These are phyloP conservation scores for Candida gigantensis DNA, from an alignment of 1,139 yeast genomes.

Conservation along the genomic window DNA sequence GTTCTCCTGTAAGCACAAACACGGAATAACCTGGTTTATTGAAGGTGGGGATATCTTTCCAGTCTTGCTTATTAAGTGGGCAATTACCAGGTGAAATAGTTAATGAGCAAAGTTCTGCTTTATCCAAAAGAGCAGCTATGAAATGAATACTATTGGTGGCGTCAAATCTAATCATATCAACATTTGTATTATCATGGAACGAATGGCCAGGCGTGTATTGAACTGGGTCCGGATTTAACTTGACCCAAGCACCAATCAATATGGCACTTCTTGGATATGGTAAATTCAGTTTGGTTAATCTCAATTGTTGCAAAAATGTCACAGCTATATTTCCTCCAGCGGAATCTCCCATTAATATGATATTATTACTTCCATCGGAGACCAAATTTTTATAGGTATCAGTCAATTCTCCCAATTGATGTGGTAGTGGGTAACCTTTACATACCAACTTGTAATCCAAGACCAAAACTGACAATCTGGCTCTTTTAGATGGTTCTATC, in stretches of 20 bases:
- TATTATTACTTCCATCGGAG: constrained; percentile 26
- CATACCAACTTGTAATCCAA: constrained; percentile 43
- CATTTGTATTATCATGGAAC: constrained; percentile 31
- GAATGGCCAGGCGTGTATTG: constrained; percentile 31
- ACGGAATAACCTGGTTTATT: constrained; percentile 26
- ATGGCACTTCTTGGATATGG: constrained; percentile 35
- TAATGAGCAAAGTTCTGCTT: constrained; percentile 10
- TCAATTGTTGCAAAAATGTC: constrained; percentile 30
- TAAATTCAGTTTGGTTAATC: constrained; percentile 13
- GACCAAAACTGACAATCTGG: constrained; percentile 30
- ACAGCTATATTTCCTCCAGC: constrained; percentile 45
- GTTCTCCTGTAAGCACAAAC: constrained; percentile 41
- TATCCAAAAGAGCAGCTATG: constrained; percentile 15
- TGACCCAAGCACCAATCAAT: constrained; percentile 45
- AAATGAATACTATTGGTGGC: constrained; percentile 7
- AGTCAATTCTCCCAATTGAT: constrained; percentile 37
- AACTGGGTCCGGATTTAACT: constrained; percentile 14
- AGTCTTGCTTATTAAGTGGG: too few relatives aligned
- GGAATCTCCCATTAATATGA: constrained; percentile 41
- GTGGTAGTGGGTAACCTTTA: constrained; percentile 33
- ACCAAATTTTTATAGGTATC: constrained; percentile 31
- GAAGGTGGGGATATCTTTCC: too few relatives aligned
- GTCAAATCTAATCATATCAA: constrained; percentile 32
- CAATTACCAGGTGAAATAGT: constrained; percentile 19
- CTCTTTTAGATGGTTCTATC: constrained; percentile 27